Conservation (phyloP, 805 yeast genomes). For the Candida pseudoglaebosa region DNA sequence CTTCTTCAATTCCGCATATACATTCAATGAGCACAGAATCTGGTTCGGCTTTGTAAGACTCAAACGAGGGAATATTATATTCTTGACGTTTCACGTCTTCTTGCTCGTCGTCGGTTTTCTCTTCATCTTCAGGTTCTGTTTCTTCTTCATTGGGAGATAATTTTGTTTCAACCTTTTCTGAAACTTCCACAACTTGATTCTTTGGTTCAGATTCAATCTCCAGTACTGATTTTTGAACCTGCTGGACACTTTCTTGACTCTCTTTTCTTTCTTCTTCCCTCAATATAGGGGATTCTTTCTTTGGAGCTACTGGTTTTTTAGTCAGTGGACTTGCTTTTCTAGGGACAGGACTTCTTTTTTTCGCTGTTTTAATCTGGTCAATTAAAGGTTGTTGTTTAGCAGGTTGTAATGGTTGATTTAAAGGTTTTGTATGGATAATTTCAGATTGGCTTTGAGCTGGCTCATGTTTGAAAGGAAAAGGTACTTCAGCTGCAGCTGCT, state of each 20-base stretch:
- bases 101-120: constrained; percentile 23
- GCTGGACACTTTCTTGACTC: too few relatives aligned
- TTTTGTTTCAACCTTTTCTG: neutral
- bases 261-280: neutral
- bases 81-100: constrained; percentile 7
- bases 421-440: neutral
- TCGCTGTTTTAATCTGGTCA: neutral
- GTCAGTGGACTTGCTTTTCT: neutral
- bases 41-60: constrained; percentile 62
- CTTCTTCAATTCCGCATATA: constrained; percentile 81
- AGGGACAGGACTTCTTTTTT: neutral
- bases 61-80: constrained; percentile 26
- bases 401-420: neutral
- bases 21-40: constrained; percentile 88
- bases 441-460: constrained; percentile 1
- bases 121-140: constrained; percentile 18
- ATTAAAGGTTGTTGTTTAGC: neutral
- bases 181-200: neutral
- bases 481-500: constrained; percentile 77
- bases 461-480: constrained; percentile 47
- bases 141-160: constrained; percentile 7
- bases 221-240: too few relatives aligned
- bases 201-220: neutral
- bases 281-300: neutral
- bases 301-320: neutral